A percentile compares a stretch with the other conserved stretches of the same genome.
These are phyloP conservation scores for Lentinus brumalis DNA, from an alignment of 768 basidiomycete genomes.

Conservation along the genomic window DNA sequence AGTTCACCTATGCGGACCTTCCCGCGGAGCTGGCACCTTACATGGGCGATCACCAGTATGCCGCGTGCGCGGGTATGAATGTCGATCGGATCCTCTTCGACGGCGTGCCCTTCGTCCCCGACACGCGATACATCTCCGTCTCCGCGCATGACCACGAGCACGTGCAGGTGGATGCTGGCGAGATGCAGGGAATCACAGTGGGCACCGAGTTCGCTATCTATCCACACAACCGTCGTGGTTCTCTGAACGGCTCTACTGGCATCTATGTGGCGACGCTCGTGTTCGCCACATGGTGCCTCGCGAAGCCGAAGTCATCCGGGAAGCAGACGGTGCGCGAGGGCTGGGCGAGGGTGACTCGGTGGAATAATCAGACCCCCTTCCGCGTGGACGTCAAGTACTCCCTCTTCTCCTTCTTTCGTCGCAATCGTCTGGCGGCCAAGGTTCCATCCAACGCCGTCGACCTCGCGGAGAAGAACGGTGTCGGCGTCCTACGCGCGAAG, in stretches of 20 bases:
- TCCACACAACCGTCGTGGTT: slow-evolving; percentile 60
- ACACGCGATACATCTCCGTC: slow-evolving; percentile 50
- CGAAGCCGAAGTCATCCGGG: slow-evolving; percentile 40
- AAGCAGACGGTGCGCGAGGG: slow-evolving; percentile 39
- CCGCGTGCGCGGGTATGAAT: slow-evolving; percentile 52
- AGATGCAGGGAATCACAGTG: slow-evolving; percentile 62
- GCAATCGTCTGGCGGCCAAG: slow-evolving; percentile 45
- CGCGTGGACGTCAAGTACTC: slow-evolving; percentile 54
- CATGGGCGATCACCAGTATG: slow-evolving; percentile 46
- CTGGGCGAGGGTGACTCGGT: slow-evolving; percentile 56
- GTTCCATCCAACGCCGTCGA: slow-evolving; percentile 37
- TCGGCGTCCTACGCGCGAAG: slow-evolving; percentile 50
- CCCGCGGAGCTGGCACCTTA: slow-evolving; percentile 43
- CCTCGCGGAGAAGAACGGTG: slow-evolving; percentile 39
- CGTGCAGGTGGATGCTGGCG: slow-evolving; percentile 57
- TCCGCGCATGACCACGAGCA: slow-evolving; percentile 37
- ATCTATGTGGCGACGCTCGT: slow-evolving; percentile 54
- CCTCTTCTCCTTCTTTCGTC: slow-evolving; percentile 44
- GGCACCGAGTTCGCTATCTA: slow-evolving; percentile 66
- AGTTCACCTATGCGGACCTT: slow-evolving; percentile 51
- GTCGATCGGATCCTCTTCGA: slow-evolving; percentile 55
- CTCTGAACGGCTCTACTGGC: slow-evolving; percentile 55
- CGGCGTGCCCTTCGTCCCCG: slow-evolving; percentile 54
- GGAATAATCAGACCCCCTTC: slow-evolving; percentile 61
- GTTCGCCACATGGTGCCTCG: slow-evolving; percentile 60